Evolutionary conservation across 345 rosid genomes (phyloP).

Genomic region (Gossypium thurberi): DNA sequence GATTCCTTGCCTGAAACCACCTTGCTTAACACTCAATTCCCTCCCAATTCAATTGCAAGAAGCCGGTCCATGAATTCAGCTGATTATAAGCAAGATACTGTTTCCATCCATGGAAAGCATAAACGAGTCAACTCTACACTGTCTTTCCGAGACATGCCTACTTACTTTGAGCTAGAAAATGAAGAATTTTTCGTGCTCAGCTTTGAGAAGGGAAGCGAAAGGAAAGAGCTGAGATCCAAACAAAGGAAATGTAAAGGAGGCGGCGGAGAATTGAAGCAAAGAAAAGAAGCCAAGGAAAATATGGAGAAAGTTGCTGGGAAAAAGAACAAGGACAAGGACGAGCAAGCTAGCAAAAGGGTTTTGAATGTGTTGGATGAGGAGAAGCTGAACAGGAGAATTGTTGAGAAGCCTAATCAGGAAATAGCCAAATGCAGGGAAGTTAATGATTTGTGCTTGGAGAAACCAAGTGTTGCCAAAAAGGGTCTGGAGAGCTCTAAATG

Average conservation of each 20-base stretch:
- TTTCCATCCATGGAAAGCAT: slow-evolving; percentile 22
- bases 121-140: slow-evolving; percentile 31
- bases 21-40: background rate
- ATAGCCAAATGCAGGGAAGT: background rate
- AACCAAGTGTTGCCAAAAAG: background rate
- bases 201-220: slow-evolving; percentile 33
- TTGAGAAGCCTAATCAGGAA: slow-evolving; percentile 1
- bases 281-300: slow-evolving; percentile 23
- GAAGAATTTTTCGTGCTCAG: slow-evolving; percentile 54
- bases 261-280: slow-evolving; percentile 27
- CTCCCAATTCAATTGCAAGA: slow-evolving; percentile 31
- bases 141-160: slow-evolving; percentile 32
- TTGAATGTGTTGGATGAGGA: slow-evolving; percentile 12
- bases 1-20: slow-evolving; percentile 28
- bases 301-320: background rate
- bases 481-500: background rate
- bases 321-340: slow-evolving; percentile 19
- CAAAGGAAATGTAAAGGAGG: slow-evolving; percentile 18
- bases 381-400: slow-evolving; percentile 1
- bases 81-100: slow-evolving; percentile 21
- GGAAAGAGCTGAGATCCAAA: slow-evolving; percentile 6
- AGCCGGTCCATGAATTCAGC: slow-evolving; percentile 44
- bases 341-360: slow-evolving; percentile 12
- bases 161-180: slow-evolving; percentile 54
- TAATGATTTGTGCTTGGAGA: slow-evolving; percentile 5